Evolutionary conservation across 1,284 basidiomycete genomes (phyloP).

Genomic region (Leccinum pachyderme): DNA sequence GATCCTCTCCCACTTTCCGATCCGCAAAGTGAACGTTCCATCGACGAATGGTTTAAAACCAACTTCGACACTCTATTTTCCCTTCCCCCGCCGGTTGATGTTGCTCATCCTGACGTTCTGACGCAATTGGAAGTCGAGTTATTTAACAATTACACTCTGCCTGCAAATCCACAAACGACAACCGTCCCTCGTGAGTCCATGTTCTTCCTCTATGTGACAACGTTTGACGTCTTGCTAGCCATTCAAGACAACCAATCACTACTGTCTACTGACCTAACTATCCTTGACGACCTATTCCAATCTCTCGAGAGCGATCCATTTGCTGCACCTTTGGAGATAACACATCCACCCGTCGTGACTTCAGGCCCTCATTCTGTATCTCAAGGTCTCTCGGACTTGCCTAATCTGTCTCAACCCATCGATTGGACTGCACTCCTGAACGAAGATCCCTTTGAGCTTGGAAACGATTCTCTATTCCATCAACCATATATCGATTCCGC

Average conservation of each 20-base stretch:
- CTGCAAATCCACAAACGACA: background rate
- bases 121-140: conserved; percentile 22
- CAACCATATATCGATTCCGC: background rate
- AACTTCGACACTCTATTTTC: conserved; percentile 16
- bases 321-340: background rate
- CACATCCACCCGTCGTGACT: background rate
- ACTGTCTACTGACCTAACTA: background rate
- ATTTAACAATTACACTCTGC: conserved; percentile 19
- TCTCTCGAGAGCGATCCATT: conserved; percentile 2
- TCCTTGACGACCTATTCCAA: conserved; percentile 4
- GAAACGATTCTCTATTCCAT: background rate
- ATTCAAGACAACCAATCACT: conserved; percentile 1
- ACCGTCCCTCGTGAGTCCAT: background rate
- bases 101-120: conserved; percentile 12
- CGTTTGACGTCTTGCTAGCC: background rate
- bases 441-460: background rate
- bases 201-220: background rate
- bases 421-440: conserved; percentile 19
- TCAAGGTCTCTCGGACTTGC: background rate
- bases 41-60: conserved; percentile 28
- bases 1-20: conserved; percentile 29
- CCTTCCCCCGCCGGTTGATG: conserved; percentile 15
- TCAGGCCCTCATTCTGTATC: background rate
- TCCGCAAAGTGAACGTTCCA: conserved; percentile 6
- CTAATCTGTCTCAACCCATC: background rate